Evolutionary conservation across 768 basidiomycete genomes (phyloP).

Genomic region (Pisolithus albus): DNA sequence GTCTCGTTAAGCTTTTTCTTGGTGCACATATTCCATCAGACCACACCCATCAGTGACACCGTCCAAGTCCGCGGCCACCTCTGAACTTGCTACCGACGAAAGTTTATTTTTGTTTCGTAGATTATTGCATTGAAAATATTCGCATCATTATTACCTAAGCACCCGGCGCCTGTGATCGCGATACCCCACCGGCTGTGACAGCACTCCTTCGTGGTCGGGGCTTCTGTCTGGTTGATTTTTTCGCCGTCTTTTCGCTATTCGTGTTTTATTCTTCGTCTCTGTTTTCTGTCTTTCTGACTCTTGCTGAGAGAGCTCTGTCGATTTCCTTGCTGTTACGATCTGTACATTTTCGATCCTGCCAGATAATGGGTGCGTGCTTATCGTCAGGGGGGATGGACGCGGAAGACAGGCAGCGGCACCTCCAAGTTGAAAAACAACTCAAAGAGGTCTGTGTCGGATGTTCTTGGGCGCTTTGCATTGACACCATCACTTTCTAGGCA

Average conservation of each 20-base stretch:
- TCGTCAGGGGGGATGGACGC: slow-evolving; percentile 51
- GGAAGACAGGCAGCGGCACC: slow-evolving; percentile 63
- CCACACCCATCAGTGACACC: too few species aligned
- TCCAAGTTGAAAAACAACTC: slow-evolving; percentile 70
- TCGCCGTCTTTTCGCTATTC: slow-evolving; percentile 1
- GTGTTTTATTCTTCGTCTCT: background rate
- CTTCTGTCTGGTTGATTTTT: background rate
- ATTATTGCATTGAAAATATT: too few species aligned
- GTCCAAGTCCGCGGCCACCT: too few species aligned
- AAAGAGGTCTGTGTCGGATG: slow-evolving; percentile 50
- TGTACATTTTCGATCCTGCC: background rate
- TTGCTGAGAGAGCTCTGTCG: background rate
- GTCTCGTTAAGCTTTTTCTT: too few species aligned
- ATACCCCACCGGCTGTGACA: background rate
- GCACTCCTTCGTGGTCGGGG: slow-evolving; percentile 9
- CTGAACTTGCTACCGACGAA: too few species aligned
- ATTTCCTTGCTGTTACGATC: slow-evolving; percentile 2
- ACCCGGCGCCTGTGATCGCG: slow-evolving; percentile 3
- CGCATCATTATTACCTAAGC: too few species aligned
- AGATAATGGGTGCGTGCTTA: slow-evolving; percentile 70
- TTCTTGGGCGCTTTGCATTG: slow-evolving; percentile 1
- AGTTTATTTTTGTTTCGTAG: too few species aligned
- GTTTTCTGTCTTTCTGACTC: background rate
- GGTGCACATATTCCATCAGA: too few species aligned
- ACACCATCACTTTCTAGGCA: slow-evolving; percentile 39